Percentiles rank a stretch among this genome's conserved stretches.
Conservation (phyloP, 345 rosid species). For the Euphorbia peplus region DNA sequence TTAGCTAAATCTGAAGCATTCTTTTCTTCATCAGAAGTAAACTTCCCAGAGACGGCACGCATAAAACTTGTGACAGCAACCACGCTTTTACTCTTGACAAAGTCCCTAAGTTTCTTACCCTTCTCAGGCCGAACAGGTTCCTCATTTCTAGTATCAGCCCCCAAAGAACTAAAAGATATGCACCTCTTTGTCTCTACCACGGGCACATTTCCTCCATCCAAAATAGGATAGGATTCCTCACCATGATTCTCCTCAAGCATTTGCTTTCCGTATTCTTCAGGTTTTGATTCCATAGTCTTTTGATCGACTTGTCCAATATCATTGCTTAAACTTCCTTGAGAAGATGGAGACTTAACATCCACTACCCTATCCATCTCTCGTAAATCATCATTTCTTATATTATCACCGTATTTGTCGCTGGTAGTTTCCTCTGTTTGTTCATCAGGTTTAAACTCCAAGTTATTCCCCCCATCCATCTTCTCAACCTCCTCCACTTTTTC, state of each 20-base stretch:
- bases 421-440: background rate
- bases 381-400: constrained; percentile 3
- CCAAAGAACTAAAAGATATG: constrained; percentile 31
- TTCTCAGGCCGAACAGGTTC: constrained; percentile 63
- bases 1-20: constrained; percentile 29
- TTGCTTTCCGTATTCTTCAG: constrained; percentile 27
- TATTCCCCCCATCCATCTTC: constrained; percentile 18
- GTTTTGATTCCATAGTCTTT: constrained; percentile 22
- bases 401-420: background rate
- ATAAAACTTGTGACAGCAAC: constrained; percentile 59
- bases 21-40: constrained; percentile 26
- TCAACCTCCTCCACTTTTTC: constrained; percentile 18
- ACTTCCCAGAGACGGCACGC: constrained; percentile 49
- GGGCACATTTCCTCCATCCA: constrained; percentile 50
- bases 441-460: constrained; percentile 17
- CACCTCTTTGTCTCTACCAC: constrained; percentile 37
- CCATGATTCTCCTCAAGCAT: constrained; percentile 24
- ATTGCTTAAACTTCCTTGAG: constrained; percentile 16
- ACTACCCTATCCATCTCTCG: constrained; percentile 13
- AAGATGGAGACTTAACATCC: constrained; percentile 15
- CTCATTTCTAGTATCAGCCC: constrained; percentile 34
- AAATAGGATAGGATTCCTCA: constrained; percentile 41
- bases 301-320: constrained; percentile 18
- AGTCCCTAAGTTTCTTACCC: constrained; percentile 59
- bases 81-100: constrained; percentile 58